Evolutionary conservation across 306 rosid genomes (phyloP), one percentile per base, ranked within the genome.

Genomic region (Cucurbita argyrosperma): DNA sequence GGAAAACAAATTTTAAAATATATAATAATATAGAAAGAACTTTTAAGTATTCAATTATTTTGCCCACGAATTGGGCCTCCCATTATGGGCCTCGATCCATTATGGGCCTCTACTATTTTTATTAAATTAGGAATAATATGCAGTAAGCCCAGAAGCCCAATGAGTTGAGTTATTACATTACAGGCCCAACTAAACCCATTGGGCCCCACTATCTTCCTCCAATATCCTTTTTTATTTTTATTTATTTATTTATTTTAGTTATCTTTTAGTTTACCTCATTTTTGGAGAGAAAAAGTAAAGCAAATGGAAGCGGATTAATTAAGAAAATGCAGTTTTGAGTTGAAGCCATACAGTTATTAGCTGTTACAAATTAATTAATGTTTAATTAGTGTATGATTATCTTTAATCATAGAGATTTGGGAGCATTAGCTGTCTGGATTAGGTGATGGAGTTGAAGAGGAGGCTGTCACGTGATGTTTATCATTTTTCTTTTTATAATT

Each of bases 361-460:
- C 56, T 67, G 72, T 37, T 11, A 19, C 19, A 7, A 40, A 40
- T 40, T 7, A 40, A 5, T 40, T 40, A 40, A 40, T 71, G 55
- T 45, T 61, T 67, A 46, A 67, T 71, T 49, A 71, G 61, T 71
- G 60, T 16, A 71, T 71, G 49, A 50, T 71, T 71, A 71, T 71
- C 60, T 71, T 71, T 51, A 71, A 71, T 52, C 75, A 71, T 71
- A 52, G 61, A 71, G 61, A 71, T 71, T 71, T 61, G 61, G 60
- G 61, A 50, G 61, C 75, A 71, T 71, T 71, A 71, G 75, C 75
- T 71, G 61, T 71, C n/a, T 71, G 58, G 74, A 49, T 68, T 6
- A 12, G 43, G 57, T 68, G 40, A 15, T 70, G 74, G 58, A 70
- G 26, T 26, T 26, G 43, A 35, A 35, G 57, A 35, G 4, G 26